phyloP scores from a whole-genome alignment of 73 alveolate genomes.

The Symbiodinium natans region DNA sequence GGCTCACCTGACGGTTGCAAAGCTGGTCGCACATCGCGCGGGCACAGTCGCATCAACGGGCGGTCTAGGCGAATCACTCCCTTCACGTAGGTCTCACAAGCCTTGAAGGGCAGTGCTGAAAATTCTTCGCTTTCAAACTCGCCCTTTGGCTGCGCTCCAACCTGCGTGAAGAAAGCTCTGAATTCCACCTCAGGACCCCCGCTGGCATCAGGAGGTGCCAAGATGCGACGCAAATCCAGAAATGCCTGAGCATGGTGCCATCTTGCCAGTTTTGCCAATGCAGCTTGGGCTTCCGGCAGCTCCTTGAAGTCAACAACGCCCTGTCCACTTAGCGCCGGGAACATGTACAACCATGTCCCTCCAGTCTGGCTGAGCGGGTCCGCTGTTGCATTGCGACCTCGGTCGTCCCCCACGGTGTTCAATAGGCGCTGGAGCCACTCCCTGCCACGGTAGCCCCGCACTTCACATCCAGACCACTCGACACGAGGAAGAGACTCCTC shows the following conservation, averaged over 20 bases:
- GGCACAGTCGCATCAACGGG: slow-evolving; percentile 70
- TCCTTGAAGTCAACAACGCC: slow-evolving; percentile 60
- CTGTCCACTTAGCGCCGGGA: slow-evolving; percentile 30
- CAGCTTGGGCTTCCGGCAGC: slow-evolving; percentile 25
- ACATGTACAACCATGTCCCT: slow-evolving; percentile 82
- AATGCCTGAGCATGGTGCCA: slow-evolving; percentile 88
- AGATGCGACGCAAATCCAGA: slow-evolving; percentile 63
- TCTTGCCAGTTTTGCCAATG: slow-evolving; percentile 61
- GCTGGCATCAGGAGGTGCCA: slow-evolving; percentile 21
- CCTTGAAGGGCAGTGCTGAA: neutral
- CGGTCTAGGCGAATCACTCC: slow-evolving; percentile 79
- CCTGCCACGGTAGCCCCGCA: slow-evolving; percentile 37
- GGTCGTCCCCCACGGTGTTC: slow-evolving; percentile 68
- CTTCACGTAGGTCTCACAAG: slow-evolving; percentile 64
- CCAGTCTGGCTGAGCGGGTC: slow-evolving; percentile 46
- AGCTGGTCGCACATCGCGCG: slow-evolving; percentile 46
- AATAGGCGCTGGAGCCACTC: slow-evolving; percentile 70
- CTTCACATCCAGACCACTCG: neutral
- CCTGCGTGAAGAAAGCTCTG: slow-evolving; percentile 80
- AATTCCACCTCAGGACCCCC: slow-evolving; percentile 57
- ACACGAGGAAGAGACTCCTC: slow-evolving; percentile 46
- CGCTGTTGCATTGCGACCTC: slow-evolving; percentile 22
- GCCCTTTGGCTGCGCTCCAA: neutral
- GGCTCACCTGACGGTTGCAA: slow-evolving; percentile 55
- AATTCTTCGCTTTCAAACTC: neutral